phyloP scores from a whole-genome alignment of 805 yeast species.

The Cyberlindnera euphorbiiphila region DNA sequence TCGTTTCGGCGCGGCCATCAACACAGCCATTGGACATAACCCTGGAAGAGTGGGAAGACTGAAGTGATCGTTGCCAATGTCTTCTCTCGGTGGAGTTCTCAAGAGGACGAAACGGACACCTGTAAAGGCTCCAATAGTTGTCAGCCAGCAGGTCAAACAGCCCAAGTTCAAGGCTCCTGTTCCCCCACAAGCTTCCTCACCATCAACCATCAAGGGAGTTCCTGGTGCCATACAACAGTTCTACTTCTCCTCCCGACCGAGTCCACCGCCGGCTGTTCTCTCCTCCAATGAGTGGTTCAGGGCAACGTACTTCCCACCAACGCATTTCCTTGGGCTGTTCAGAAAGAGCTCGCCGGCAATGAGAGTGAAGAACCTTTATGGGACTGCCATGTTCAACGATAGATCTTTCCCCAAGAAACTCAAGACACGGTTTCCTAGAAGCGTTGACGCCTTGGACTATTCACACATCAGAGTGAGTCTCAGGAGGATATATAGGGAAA shows the following conservation, averaged over 20 bases:
- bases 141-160: neutral
- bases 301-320: slow-evolving; percentile 20
- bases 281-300: slow-evolving; percentile 13
- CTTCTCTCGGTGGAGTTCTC: too few relatives aligned
- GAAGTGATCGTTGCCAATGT: too few relatives aligned
- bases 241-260: slow-evolving; percentile 13
- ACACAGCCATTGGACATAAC: too few relatives aligned
- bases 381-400: slow-evolving; percentile 18
- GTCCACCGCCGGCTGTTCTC: slow-evolving; percentile 9
- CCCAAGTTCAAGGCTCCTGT: neutral
- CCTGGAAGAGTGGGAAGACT: too few relatives aligned
- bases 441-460: slow-evolving; percentile 20
- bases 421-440: slow-evolving; percentile 11
- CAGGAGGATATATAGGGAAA: slow-evolving; percentile 13
- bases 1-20: too few relatives aligned
- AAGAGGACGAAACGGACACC: neutral
- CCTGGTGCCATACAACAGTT: slow-evolving; percentile 10
- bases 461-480: slow-evolving; percentile 17
- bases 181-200: slow-evolving; percentile 8
- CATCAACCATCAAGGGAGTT: slow-evolving; percentile 9
- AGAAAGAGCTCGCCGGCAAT: slow-evolving; percentile 25
- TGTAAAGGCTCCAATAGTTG: too few relatives aligned
- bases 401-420: slow-evolving; percentile 4
- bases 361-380: slow-evolving; percentile 19
- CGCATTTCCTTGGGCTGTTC: slow-evolving; percentile 21